phyloP scores from a whole-genome alignment of 2,329 filamentous ascomycete species.

The Dothideomycetes sp. region DNA sequence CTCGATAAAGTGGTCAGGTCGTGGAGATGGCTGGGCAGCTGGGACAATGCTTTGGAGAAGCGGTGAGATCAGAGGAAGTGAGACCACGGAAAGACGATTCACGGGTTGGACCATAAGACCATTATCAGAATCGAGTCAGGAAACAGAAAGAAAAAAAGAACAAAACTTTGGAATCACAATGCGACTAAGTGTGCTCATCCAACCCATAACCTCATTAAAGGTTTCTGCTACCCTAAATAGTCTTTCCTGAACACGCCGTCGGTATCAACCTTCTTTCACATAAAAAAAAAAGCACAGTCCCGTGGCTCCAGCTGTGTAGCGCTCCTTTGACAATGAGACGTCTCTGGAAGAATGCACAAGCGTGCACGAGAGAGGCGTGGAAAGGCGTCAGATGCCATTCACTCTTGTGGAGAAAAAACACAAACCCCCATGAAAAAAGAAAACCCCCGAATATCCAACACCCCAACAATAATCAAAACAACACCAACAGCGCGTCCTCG shows the following conservation, averaged over 20 bases:
- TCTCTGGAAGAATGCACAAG: not conserved
- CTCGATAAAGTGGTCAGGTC: constrained; percentile 50
- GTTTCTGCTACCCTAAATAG: too few relatives aligned
- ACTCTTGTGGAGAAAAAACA: too few relatives aligned
- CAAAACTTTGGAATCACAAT: constrained; percentile 8
- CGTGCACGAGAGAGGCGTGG: not conserved
- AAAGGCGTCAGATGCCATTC: too few relatives aligned
- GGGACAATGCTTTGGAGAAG: constrained; percentile 19
- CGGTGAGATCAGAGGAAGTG: constrained; percentile 5
- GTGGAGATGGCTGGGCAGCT: constrained; percentile 47
- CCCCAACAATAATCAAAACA: constrained; percentile 10
- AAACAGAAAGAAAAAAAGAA: constrained; percentile 4
- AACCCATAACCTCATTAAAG: not conserved
- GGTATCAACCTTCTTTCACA: constrained; percentile 7
- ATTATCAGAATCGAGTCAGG: constrained; percentile 7
- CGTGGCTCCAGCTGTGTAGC: not conserved
- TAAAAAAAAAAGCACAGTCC: not conserved
- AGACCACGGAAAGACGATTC: not conserved
- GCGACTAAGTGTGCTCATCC: constrained; percentile 13
- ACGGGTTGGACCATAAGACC: too few relatives aligned
- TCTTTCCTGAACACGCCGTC: constrained; percentile 9
- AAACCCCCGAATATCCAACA: constrained; percentile 8
- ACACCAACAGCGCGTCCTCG: constrained; percentile 13
- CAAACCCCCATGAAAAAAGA: not conserved
- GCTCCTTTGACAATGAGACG: too few relatives aligned